Percentiles rank a stretch among this genome's conserved stretches.
Evolutionary conservation across 2,329 filamentous ascomycete genomes (phyloP).

Genomic region (Grosmannia serpens): DNA sequence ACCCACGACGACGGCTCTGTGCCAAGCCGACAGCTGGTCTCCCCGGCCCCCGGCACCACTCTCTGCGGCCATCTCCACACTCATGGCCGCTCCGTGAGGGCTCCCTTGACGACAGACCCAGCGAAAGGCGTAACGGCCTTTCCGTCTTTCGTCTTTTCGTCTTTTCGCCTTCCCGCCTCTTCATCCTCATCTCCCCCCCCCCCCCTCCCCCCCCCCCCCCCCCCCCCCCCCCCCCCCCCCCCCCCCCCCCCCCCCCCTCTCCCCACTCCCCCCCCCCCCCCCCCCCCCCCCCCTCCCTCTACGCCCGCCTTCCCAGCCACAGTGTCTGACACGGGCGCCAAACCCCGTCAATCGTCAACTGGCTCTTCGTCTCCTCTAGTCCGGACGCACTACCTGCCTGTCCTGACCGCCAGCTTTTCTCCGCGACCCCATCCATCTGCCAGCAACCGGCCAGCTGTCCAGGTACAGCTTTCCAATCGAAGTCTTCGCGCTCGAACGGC

Average conservation of each 20-base stretch:
- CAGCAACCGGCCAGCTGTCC: background rate
- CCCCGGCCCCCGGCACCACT: no score
- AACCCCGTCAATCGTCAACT: background rate
- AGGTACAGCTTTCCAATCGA: background rate
- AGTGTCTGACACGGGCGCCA: no score
- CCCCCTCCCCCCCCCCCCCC: no score
- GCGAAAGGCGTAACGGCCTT: no score
- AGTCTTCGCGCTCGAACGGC: background rate
- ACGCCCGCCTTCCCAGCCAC: background rate
- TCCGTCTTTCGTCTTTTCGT: background rate
- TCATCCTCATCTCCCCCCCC: background rate
- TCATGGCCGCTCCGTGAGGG: conserved; percentile 1
- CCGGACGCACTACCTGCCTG: background rate
- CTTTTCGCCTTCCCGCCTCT: background rate
- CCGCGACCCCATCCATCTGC: background rate
- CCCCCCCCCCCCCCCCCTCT: no score
- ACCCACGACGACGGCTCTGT: no score
- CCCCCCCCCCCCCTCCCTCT: no score
- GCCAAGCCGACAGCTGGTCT: no score
- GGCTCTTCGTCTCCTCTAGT: background rate
- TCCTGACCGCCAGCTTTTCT: background rate
- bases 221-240: no score
- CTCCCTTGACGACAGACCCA: background rate
- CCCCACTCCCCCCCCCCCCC: no score
- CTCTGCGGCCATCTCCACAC: background rate